Evolutionary conservation across 495 filamentous ascomycete species (phyloP), one percentile per base, ranked within the genome.

Genomic region (Cetradonia linearis): DNA sequence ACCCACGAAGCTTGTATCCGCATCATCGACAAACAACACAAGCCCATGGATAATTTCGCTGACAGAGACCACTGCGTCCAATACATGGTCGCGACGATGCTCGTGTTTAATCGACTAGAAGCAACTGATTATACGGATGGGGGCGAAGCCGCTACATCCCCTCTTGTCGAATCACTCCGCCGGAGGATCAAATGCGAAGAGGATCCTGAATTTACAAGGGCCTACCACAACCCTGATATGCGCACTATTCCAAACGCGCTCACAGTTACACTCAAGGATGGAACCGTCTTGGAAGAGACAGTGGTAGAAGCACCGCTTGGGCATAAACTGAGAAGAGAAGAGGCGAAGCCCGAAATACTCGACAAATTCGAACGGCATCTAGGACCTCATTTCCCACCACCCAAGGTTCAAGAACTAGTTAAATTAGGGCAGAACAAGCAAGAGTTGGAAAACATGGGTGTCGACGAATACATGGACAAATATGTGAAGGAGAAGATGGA

Each of bases 21-120:
- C 57, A 98, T 98, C 75, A 98, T 98, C 69, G 93, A 98, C 81
- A 98, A 98, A 81, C 94, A 97, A 75, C 93, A 95, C 80, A 97
- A 96, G 80, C 86, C 91, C 62, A 91, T 98, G 87, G 91, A 96
- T 78, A 98, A 98, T 80, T 98, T 96, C 70, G 93, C 93, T 63
- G 93, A 98, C 74, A 91, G 93, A 63, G 93, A 54, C 50, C 50
- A 54, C 33, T 54, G 93, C 77, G 92, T 98, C 65, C 93, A 96
- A 74, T 98, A 98, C 80, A 98, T 98, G 93, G 87, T 89, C 71
- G 79, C 93, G 55, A 90, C 89, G 62, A 96, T 96, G 86, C 83
- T 98, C 61, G 86, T 86, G 55, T 96, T 88, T 72, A 88, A 93
- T 70, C 91, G 93, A 56, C 83, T 98, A 48, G 87, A 89, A 54